Evolutionary conservation across 2,329 filamentous ascomycete species (phyloP).

Genomic region (Colletotrichum sidae): DNA sequence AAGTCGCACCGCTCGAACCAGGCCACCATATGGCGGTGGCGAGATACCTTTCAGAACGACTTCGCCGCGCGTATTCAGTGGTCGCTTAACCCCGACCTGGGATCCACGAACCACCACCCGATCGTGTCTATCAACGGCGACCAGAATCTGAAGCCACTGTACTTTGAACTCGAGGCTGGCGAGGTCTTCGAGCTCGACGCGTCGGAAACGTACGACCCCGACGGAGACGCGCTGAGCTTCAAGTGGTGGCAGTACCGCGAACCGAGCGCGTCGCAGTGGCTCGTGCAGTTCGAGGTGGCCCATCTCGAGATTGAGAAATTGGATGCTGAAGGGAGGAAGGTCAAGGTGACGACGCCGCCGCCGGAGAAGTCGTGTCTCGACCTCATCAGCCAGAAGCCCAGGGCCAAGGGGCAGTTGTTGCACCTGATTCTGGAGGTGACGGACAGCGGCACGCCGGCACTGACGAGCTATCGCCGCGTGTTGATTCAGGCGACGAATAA

Average conservation of each 20-base stretch:
- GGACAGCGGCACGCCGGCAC: constrained; percentile 53
- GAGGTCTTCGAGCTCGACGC: constrained; percentile 56
- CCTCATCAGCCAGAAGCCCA: constrained; percentile 18
- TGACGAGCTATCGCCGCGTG: constrained; percentile 62
- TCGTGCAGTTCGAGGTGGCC: constrained; percentile 52
- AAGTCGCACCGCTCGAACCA: constrained; percentile 43
- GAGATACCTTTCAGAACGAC: constrained; percentile 53
- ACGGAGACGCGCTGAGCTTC: constrained; percentile 55
- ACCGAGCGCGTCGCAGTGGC: constrained; percentile 53
- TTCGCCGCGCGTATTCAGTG: constrained; percentile 56
- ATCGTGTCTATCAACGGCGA: constrained; percentile 55
- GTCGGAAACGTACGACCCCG: constrained; percentile 58
- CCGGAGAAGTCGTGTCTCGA: constrained; percentile 51
- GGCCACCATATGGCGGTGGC: constrained; percentile 56
- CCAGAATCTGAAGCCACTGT: constrained; percentile 50
- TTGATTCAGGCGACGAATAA: constrained; percentile 49
- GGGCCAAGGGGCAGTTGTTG: constrained; percentile 52
- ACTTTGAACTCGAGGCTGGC: constrained; percentile 54
- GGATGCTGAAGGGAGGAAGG: constrained; percentile 35
- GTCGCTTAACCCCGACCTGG: constrained; percentile 43
- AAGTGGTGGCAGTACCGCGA: constrained; percentile 63
- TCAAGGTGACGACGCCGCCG: constrained; percentile 25
- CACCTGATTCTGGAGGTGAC: constrained; percentile 63
- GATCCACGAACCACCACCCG: constrained; percentile 58
- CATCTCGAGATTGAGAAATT: constrained; percentile 47